These are phyloP conservation scores for Lactarius hengduanensis DNA, from an alignment of 768 basidiomycete species.

Conservation along the genomic window DNA sequence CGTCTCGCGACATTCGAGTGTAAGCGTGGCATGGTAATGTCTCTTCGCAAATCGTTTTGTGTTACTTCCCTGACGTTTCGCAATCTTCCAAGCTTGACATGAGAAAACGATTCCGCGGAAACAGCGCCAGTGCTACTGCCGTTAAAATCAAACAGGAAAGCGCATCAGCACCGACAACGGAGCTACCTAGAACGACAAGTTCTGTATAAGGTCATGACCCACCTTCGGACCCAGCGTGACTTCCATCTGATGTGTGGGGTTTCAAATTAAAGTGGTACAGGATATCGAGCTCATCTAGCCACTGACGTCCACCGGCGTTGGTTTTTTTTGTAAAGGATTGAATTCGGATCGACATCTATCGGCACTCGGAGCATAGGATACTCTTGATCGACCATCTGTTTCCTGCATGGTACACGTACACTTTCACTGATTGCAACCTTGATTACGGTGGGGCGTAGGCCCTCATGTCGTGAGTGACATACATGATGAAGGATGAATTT, in stretches of 20 bases:
- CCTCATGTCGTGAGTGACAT: no score
- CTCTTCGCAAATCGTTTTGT: constrained; percentile 3
- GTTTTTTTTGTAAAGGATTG: not conserved
- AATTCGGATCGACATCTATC: not conserved
- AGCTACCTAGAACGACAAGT: not conserved
- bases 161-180: constrained; percentile 10
- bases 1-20: constrained; percentile 86
- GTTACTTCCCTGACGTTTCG: not conserved
- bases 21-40: constrained; percentile 82
- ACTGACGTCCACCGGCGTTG: no score
- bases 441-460: no score
- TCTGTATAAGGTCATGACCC: not conserved
- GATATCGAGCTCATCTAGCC: no score
- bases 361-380: not conserved
- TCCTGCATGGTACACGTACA: no score
- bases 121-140: constrained; percentile 51
- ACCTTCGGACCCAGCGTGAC: not conserved
- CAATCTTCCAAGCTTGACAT: constrained; percentile 63
- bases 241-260: not conserved
- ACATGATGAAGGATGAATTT: no score
- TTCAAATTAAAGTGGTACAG: no score
- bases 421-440: no score
- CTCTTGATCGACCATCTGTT: no score
- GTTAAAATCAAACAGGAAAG: constrained; percentile 17
- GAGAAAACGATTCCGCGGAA: constrained; percentile 80